Base-by-base conservation (phyloP, 129 eudicot species). In the Pulicaria dysenterica region DNA sequence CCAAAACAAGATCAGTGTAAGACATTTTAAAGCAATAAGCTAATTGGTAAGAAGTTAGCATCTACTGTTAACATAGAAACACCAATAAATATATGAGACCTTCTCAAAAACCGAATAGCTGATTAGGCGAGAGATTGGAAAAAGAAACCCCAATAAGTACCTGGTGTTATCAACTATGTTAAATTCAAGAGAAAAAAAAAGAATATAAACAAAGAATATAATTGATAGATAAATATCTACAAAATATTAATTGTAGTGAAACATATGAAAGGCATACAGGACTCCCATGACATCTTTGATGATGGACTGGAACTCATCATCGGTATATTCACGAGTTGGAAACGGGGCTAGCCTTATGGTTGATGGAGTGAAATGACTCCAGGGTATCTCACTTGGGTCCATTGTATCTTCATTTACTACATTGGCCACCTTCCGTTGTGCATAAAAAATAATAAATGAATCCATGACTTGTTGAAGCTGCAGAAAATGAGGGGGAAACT, bases 321-420 rank as follows among this genome's bases (percentile, higher is more conserved):
- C 99, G 9, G 97, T 95, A 87, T 95, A 95, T 79, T 88, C 97
- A 81, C 93, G 94, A 84, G 99, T 95, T 75, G 99, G 99, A 83
- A 95, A 95, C 17, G 99, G 99, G 77, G 89, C 96, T 58, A 95
- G 84, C 78, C 87, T 86, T 88, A 88, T 88, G 49, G 80, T 86
- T 72, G 99, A 88, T 49, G 99, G 99, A 51, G 83, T 88, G 72
- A 84, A 86, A 15, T 76, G 78, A 78, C 82, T 84, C 89, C 94
- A 91, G 34, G 96, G 88, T 45, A 78, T 69, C 69, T 65, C 77
- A 71, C 45, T 70, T 45, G 69, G 58, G 81, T 77, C 77, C 47
- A 47, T 15, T 15, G 69, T 19, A 72, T 80, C 85, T 70, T 73
- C 77, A 41, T 7, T 49, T 73, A 14, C 80, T 42, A 69, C 70